phyloP scores from a whole-genome alignment of 2,329 filamentous ascomycete species.

The Xylaria sp. region DNA sequence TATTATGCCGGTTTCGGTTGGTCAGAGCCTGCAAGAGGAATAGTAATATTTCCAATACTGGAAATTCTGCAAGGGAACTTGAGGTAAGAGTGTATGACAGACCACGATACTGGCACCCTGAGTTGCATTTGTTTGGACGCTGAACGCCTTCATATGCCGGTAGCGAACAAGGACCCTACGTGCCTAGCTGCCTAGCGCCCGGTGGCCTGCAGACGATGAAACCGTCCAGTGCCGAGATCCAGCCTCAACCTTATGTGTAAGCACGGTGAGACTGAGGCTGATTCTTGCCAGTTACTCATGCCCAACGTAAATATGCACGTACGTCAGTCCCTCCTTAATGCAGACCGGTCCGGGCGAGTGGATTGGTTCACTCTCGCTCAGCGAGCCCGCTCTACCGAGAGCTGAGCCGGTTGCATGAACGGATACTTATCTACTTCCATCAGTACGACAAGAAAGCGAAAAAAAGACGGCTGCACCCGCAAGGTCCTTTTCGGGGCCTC shows the following conservation, averaged over 20 bases:
- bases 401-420: constrained; percentile 2
- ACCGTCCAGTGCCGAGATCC: not conserved
- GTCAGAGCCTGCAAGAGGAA: not conserved
- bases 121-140: not conserved
- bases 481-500: constrained; percentile 23
- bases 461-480: constrained; percentile 1
- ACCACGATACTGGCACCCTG: not conserved
- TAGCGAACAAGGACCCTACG: constrained; percentile 1
- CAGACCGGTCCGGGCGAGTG: constrained; percentile 1
- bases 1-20: not conserved
- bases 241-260: constrained; percentile 2
- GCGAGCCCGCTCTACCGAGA: not conserved
- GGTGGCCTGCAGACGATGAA: not conserved
- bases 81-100: not conserved
- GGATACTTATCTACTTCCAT: not conserved
- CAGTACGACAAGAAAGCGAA: not conserved
- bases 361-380: not conserved
- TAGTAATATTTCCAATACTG: not conserved
- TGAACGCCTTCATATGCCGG: not conserved
- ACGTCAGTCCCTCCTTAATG: not conserved
- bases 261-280: not conserved
- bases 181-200: not conserved
- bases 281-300: not conserved
- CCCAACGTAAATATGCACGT: not conserved
- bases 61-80: not conserved